Evolutionary conservation across 1,284 basidiomycete species (phyloP).

Genomic region (Violaceomyces palustris): DNA sequence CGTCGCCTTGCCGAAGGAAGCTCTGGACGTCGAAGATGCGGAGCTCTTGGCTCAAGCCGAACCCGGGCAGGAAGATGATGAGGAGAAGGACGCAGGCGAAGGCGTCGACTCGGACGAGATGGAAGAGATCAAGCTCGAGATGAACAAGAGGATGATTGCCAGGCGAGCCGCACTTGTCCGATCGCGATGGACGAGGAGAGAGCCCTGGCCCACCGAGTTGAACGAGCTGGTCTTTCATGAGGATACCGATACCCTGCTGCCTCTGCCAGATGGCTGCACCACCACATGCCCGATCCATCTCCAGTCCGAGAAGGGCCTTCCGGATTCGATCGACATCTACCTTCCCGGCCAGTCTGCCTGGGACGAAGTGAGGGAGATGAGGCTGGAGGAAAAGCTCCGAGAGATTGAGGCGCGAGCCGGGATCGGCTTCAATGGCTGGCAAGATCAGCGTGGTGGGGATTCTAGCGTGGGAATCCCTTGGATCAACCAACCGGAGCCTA

Average conservation of each 20-base stretch:
- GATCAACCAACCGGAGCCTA: background rate
- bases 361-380: constrained; percentile 33
- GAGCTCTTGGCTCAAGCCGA: constrained; percentile 7
- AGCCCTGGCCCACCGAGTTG: no score
- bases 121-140: background rate
- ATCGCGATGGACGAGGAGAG: background rate
- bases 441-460: constrained; percentile 9
- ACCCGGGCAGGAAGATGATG: background rate
- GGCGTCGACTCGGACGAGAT: background rate
- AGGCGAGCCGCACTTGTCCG: background rate
- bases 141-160: background rate
- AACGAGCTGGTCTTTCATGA: background rate
- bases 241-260: no score
- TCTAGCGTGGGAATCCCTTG: background rate
- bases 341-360: constrained; percentile 42
- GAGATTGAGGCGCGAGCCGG: constrained; percentile 6
- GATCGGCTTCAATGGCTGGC: constrained; percentile 9
- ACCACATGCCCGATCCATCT: constrained; percentile 19
- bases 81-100: background rate
- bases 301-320: constrained; percentile 26
- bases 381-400: constrained; percentile 17
- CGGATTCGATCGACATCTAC: constrained; percentile 45
- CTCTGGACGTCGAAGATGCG: constrained; percentile 10
- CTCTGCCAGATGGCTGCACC: constrained; percentile 9
- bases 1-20: constrained; percentile 23